These are phyloP conservation scores for Incumbomyces lentus DNA, from an alignment of 2,329 filamentous ascomycete species.

Conservation along the genomic window DNA sequence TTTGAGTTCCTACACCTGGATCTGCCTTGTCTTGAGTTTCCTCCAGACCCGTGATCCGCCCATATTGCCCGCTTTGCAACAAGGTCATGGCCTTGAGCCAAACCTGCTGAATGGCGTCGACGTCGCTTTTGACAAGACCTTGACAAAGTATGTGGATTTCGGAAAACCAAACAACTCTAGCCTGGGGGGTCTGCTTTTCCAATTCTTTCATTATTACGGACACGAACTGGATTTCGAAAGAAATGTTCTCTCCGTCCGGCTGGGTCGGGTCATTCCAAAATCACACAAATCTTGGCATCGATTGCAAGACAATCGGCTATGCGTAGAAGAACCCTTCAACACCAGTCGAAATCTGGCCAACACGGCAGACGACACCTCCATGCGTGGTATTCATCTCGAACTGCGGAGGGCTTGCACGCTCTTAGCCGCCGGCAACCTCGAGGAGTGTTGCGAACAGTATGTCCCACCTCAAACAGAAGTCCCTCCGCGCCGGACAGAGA, in stretches of 20 bases:
- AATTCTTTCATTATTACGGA: conserved; percentile 91
- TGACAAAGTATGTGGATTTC: conserved; percentile 62
- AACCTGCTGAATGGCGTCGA: conserved; percentile 53
- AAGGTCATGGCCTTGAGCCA: conserved; percentile 53
- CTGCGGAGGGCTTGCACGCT: conserved; percentile 78
- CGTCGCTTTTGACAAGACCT: conserved; percentile 77
- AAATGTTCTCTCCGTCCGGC: conserved; percentile 71
- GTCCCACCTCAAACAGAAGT: conserved; percentile 60
- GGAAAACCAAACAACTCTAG: conserved; percentile 72
- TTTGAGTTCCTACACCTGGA: conserved; percentile 97
- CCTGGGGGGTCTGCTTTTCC: conserved; percentile 76
- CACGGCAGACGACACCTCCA: conserved; percentile 90
- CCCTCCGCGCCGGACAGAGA: conserved; percentile 14
- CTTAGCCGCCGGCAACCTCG: conserved; percentile 66
- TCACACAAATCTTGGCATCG: conserved; percentile 82
- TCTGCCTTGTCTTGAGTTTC: conserved; percentile 95
- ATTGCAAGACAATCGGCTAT: conserved; percentile 69
- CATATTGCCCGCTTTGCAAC: conserved; percentile 75
- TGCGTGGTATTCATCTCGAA: conserved; percentile 81
- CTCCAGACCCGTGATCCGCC: conserved; percentile 78
- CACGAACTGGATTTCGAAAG: conserved; percentile 87
- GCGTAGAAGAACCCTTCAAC: conserved; percentile 96
- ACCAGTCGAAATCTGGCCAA: conserved; percentile 81
- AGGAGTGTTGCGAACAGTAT: conserved; percentile 77
- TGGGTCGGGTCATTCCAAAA: conserved; percentile 68